Base-by-base conservation (phyloP, 2,329 filamentous ascomycete species). In the Tolypocladium cylindrosporum region DNA sequence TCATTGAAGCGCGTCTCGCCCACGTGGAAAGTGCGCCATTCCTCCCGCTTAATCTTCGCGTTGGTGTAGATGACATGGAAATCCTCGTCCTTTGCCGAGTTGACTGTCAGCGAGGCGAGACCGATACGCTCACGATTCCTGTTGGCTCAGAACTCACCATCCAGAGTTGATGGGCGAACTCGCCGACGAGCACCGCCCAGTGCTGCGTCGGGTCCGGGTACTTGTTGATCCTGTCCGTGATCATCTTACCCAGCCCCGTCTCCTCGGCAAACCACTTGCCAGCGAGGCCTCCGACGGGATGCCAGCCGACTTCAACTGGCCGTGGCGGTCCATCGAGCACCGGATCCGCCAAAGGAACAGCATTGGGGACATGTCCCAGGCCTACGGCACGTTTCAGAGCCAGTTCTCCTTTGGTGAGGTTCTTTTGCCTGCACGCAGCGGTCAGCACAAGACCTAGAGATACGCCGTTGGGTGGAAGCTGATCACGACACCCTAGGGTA, bases 181-280 rank as follows among this genome's bases (percentile, higher is more conserved):
- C 79, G 2, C 79, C 81, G 1, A 84, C 79, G 0, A 84, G 70
- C 1, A 84, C 78, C 2, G 79, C 80, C 81, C 81, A 84, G 63
- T 84, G 81, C 68, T 84, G 81, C 4, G 80, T 83, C 4, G 81
- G 81, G 64, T 84, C 81, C 0, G 81, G 81, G 60, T 80, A 83
- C 58, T 72, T 74, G 62, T 80, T 76, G 57, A 81, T 77, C 61
- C 75, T 78, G 52, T 81, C 77, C 0, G 79, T 82, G 59, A 84
- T 83, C 71, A 80, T 71, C 67, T 78, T 79, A 3, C 81, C 81
- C 27, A 84, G 65, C 0, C 78, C 77, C 0, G 80, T 82, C 64
- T 79, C 71, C 57, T 84, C 80, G 16, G 80, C 80, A 55, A 84
- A 79, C 80, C 81, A 84, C 63, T 81, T 82, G 45, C 80, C 81